Evolutionary conservation across 495 filamentous ascomycete genomes (phyloP).

Genomic region (Trichoderma gamsii): DNA sequence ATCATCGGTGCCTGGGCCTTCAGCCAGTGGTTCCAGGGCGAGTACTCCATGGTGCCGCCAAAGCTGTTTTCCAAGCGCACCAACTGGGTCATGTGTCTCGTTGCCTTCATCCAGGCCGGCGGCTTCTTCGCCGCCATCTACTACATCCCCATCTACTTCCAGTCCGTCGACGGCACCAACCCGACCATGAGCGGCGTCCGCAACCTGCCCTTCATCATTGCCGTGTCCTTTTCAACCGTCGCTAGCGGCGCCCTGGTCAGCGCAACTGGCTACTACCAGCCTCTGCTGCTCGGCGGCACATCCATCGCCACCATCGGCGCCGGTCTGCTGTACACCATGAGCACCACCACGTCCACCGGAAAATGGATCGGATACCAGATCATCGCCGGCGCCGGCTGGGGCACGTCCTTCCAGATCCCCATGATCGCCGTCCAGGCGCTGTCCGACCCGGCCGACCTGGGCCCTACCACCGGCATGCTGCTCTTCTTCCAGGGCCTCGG

Average conservation of each 20-base stretch:
- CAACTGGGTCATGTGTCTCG: conserved; percentile 29
- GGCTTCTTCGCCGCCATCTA: conserved; percentile 40
- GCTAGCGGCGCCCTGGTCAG: conserved; percentile 28
- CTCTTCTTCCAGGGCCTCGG: conserved; percentile 49
- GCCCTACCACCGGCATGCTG: conserved; percentile 48
- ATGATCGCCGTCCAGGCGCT: conserved; percentile 46
- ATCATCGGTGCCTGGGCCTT: conserved; percentile 38
- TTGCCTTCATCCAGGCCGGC: conserved; percentile 33
- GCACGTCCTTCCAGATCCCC: conserved; percentile 48
- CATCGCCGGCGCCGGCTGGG: conserved; percentile 52
- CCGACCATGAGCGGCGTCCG: conserved; percentile 40
- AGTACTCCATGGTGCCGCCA: conserved; percentile 31
- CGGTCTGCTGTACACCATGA: conserved; percentile 45
- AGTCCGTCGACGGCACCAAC: conserved; percentile 38
- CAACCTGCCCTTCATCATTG: conserved; percentile 41
- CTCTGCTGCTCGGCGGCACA: conserved; percentile 29
- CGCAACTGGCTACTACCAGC: conserved; percentile 29
- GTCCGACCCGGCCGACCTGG: conserved; percentile 41
- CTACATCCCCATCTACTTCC: conserved; percentile 57
- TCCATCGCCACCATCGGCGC: conserved; percentile 21
- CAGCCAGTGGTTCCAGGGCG: conserved; percentile 29
- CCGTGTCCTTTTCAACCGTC: conserved; percentile 29
- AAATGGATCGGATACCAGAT: conserved; percentile 60
- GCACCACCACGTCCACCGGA: conserved; percentile 22
- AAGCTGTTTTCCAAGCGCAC: conserved; percentile 34